These are phyloP conservation scores for Lipomyces yamanashiensis DNA, from an alignment of 805 yeast genomes.

Conservation along the genomic window DNA sequence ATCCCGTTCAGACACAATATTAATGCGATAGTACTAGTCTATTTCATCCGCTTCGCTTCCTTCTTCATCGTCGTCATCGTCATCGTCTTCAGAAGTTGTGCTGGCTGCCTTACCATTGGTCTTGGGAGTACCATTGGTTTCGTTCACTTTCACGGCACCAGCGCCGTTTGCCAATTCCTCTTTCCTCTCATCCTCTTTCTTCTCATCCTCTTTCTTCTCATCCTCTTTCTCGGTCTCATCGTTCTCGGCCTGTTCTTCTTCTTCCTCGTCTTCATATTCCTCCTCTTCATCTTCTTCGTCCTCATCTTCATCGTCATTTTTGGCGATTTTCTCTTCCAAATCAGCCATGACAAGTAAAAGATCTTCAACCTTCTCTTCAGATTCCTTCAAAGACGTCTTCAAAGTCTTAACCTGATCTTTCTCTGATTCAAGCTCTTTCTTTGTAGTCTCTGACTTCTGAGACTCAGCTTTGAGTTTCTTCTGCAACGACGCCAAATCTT, in stretches of 20 bases:
- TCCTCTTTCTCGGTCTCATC: slow-evolving; percentile 16
- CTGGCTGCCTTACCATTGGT: slow-evolving; percentile 2
- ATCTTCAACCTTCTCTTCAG: slow-evolving; percentile 63
- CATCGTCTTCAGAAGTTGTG: slow-evolving; percentile 2
- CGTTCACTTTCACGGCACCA: not conserved
- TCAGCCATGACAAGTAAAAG: slow-evolving; percentile 76
- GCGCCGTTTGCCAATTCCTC: not conserved
- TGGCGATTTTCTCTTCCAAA: slow-evolving; percentile 67
- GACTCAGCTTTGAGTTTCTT: not conserved
- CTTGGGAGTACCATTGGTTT: slow-evolving; percentile 3
- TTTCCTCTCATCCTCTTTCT: not conserved
- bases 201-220: not conserved
- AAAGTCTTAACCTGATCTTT: slow-evolving; percentile 30
- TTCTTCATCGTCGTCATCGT: not conserved
- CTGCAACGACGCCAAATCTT: not conserved
- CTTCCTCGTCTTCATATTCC: slow-evolving; percentile 27
- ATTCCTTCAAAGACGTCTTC: slow-evolving; percentile 16
- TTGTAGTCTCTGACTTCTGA: slow-evolving; percentile 41
- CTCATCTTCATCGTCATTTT: slow-evolving; percentile 68
- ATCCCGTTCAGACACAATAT: not conserved
- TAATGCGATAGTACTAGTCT: not conserved
- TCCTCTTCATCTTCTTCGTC: slow-evolving; percentile 48
- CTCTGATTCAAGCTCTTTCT: slow-evolving; percentile 52
- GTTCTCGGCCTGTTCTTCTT: slow-evolving; percentile 18
- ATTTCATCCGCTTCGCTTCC: slow-evolving; percentile 8